Evolutionary conservation across 225 moss, liverwort and hornwort species (phyloP), one percentile per base, ranked within the genome.

Genomic region (Anthoceros angustus): DNA sequence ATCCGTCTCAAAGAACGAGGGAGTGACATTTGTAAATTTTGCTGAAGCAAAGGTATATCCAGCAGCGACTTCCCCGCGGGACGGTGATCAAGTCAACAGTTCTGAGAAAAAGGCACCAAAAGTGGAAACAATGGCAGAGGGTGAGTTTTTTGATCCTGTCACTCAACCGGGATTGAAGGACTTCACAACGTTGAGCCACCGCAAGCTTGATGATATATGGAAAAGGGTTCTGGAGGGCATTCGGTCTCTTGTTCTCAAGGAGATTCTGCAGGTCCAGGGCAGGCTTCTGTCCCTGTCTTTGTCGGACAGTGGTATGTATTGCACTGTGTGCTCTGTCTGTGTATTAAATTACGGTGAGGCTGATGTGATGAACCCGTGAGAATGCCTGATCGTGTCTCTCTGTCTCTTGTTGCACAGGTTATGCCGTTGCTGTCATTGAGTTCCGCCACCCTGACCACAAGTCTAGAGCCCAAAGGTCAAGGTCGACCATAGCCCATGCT

Each of bases 401-500:
- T 15, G 26, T 74, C 25, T 63, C 69, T 41, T 20, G 8, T 9
- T 38, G 5, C 61, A 75, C 80, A 60, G 73, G 80, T 43, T 89
- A 84, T 74, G 89, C 89, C 32, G 82, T 93, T 42, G 89, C 87
- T 9, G 83, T 87, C 66, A 70, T 93, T 72, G 86, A 89, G 72
- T 89, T 93, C 32, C 79, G 84, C 41, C 82, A 80, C 48, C 72
- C 83, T 20, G 87, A 89, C 68, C 83, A 86, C 72, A 93, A 86
- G 70, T 79, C 87, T 41, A 83, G 87, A 12, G 93, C 87, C 40
- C 87, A 89, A 69, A 80, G 89, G 40, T 76, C 89, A n/a, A 79
- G 90, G 63, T 86, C 87, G 71, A 87, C 89, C 77, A 87, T 89
- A 16, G 89, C 89, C 71, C 89, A 90, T 67, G 90, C 93, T 6